Base-by-base conservation (phyloP, 805 yeast genomes). In the Ogataea saltuana region DNA sequence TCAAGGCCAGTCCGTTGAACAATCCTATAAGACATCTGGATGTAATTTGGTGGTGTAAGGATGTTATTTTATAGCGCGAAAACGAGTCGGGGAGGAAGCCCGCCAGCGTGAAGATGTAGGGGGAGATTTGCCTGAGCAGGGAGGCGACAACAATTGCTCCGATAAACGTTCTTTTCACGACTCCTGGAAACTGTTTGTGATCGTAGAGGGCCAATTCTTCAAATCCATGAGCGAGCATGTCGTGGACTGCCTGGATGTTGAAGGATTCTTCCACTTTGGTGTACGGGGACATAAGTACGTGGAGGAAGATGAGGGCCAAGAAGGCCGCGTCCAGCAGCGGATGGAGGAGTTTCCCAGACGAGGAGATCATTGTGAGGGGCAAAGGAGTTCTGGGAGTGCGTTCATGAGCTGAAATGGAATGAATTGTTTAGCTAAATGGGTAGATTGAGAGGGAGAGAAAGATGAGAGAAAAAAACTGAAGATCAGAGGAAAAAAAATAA, bases 211-310 rank as follows among this genome's bases (percentile, higher is more conserved):
- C 47, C 1, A 74, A 30, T 18, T 71, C 63, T 29, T 69, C 64
- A 1, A 67, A 50, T 1, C 96, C 97, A 58, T 79, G 73, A 49
- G 75, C 74, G 38, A 87, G 50, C 32, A 89, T 70, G 56, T 91
- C 97, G 58, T 90, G 89, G 31, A 88, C 71, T 0, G 97, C 97
- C 56, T 91, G 97, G 33, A 87, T 69, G 54, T 83, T 87, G 71
- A 91, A 91, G 21, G 96, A 87, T 61, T 91, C 98, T 61, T 91
- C 97, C 0, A 91, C 97, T 64, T 91, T 91, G 1, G 97, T 84
- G 63, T 69, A 88, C 0, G 97, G 97, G 0, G 96, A 74, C 1
- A 76, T 54, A 9, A 69, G 49, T 47, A 85, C 53, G 58, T 83
- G 81, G 35, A 65, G 63, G 2, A 71, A 60, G 9, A 85, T 71